These are phyloP conservation scores for Pulchroboletus neoregius DNA, from an alignment of 1,284 basidiomycete species.

Conservation along the genomic window DNA sequence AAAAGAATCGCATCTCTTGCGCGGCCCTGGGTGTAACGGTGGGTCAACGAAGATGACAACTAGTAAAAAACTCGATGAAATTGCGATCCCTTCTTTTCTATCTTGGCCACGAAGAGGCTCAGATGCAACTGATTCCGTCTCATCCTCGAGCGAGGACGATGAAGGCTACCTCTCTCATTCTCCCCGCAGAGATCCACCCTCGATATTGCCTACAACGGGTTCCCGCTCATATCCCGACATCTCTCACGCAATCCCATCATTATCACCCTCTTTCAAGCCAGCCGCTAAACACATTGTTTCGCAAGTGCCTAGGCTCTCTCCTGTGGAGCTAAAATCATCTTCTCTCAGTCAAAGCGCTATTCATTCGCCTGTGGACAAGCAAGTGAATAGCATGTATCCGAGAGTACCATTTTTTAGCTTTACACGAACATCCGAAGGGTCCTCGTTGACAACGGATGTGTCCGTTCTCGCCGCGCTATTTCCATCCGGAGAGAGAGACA, in stretches of 20 bases:
- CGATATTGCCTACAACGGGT: conserved; percentile 31
- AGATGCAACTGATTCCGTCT: conserved; percentile 25
- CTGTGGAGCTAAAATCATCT: conserved; percentile 14
- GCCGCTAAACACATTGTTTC: conserved; percentile 34
- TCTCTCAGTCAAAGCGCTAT: conserved; percentile 9
- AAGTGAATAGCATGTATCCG: conserved; percentile 9
- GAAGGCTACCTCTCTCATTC: conserved; percentile 59
- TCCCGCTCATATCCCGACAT: conserved; percentile 47
- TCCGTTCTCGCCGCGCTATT: conserved; percentile 60
- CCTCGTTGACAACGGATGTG: conserved; percentile 65
- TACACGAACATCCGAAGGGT: conserved; percentile 71
- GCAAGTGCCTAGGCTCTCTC: conserved; percentile 26
- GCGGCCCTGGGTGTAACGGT: conserved; percentile 1
- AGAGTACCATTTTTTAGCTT: conserved; percentile 69
- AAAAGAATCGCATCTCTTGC: conserved; percentile 14
- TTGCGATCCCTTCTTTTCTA: conserved; percentile 21
- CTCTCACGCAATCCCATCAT: conserved; percentile 25
- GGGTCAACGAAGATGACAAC: conserved; percentile 7
- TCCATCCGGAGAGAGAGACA: conserved; percentile 61
- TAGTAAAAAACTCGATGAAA: conserved; percentile 12
- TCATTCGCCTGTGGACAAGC: conserved; percentile 16
- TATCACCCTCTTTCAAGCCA: conserved; percentile 33
- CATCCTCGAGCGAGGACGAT: conserved; percentile 39
- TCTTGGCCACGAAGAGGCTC: conserved; percentile 25
- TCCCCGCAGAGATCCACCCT: conserved; percentile 36